Evolutionary conservation across 139 green algal genomes (phyloP).

Genomic region (Micromonas commoda): DNA sequence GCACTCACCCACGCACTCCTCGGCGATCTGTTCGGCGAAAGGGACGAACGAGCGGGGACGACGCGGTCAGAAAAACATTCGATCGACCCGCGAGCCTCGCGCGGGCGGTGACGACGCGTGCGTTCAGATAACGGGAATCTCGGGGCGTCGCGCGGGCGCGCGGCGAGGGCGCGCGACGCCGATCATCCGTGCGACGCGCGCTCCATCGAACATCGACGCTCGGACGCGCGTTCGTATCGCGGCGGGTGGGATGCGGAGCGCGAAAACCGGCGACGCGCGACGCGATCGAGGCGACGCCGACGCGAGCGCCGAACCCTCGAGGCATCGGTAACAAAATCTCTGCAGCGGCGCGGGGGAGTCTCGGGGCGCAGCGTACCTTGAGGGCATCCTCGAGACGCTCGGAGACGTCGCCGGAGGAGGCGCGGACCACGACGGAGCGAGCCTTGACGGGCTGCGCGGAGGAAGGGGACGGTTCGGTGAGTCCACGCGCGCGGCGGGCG

Average conservation of each 20-base stretch:
- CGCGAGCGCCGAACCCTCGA: too few species aligned
- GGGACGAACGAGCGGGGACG: too few species aligned
- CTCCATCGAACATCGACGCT: neutral
- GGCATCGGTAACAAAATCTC: too few species aligned
- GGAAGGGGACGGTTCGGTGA: too few species aligned
- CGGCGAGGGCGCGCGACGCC: too few species aligned
- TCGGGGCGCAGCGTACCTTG: neutral
- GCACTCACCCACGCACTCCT: conserved; percentile 25
- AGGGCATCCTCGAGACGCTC: neutral
- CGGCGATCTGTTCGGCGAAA: neutral
- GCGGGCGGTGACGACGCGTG: too few species aligned
- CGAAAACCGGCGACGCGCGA: too few species aligned
- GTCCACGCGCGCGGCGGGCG: too few species aligned
- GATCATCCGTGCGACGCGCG: neutral
- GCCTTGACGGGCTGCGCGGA: neutral
- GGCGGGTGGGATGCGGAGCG: neutral
- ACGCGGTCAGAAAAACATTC: neutral
- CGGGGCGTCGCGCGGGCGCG: too few species aligned
- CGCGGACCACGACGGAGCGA: neutral
- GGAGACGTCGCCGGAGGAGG: neutral
- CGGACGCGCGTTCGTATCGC: neutral
- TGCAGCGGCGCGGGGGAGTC: neutral
- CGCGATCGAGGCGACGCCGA: too few species aligned
- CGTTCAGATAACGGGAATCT: too few species aligned
- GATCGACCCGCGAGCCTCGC: neutral